Evolutionary conservation across 129 eudicot genomes (phyloP), one percentile per base, ranked within the genome.

Genomic region (Arctium lappa): DNA sequence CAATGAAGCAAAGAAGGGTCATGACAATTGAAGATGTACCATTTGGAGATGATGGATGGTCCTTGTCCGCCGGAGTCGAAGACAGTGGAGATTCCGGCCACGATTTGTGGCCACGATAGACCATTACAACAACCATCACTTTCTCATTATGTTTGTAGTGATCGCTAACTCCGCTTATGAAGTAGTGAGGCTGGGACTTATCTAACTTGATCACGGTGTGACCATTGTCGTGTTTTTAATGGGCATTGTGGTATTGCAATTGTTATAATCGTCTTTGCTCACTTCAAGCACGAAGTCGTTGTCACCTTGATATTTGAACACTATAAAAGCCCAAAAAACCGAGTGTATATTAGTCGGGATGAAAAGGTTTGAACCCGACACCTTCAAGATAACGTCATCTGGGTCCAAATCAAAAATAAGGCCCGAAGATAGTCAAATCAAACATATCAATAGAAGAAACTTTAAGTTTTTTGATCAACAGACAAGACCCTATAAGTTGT

Each of bases 281-380:
- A 90, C 97, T 37, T 72, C 84, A 7, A 93, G 91, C 36, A 94
- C 94, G 5, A 93, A 87, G 88, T 94, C 97, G 33, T 88, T 84
- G 53, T 81, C 81, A 22, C 76, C 80, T 4, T 85, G 60, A 76
- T 92, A 94, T n/a, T 80, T 85, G 74, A 94, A 94, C 82, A 86
- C 98, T 92, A 78, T 66, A 80, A 75, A 44, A 69, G 38, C 30
- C 36, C 0, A 9, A 0, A 38, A 48, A 29, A 83, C 10, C 75
- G 31, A 65, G 13, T 30, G 7, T 71, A 48, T 36, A 34, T 74
- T 11, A 62, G 10, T 62, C 9, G 3, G 10, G 69, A 8, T 5
- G 30, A 18, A 62, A 62, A 50, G 62, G 13, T 50, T 50, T 50
- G 62, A 50, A 12, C 62, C n/a, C n/a, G 4, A 12, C 3, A 2